Evolutionary conservation across 2,329 filamentous ascomycete genomes (phyloP).

Genomic region (Aspergillus amoenus): DNA sequence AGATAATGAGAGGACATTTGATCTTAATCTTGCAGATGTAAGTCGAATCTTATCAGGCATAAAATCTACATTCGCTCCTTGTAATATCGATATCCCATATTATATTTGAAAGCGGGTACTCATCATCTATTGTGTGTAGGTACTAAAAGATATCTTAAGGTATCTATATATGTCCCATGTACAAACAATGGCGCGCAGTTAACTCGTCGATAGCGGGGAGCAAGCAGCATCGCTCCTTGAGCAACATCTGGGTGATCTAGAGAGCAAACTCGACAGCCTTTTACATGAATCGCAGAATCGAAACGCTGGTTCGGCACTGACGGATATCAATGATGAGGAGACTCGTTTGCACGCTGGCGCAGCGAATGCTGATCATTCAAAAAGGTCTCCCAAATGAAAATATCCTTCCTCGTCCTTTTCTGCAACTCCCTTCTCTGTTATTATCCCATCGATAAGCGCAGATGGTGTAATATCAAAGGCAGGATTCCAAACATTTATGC

Average conservation of each 20-base stretch:
- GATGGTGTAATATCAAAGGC: constrained; percentile 94
- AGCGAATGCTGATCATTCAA: constrained; percentile 12
- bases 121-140: not conserved
- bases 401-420: constrained; percentile 70
- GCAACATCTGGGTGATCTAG: constrained; percentile 53
- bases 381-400: constrained; percentile 58
- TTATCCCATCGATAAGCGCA: constrained; percentile 84
- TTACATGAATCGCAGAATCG: constrained; percentile 4
- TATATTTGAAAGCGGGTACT: not conserved
- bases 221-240: constrained; percentile 56
- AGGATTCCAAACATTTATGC: constrained; percentile 91
- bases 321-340: not conserved
- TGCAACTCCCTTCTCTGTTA: constrained; percentile 87
- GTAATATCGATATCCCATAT: not conserved
- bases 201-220: constrained; percentile 47
- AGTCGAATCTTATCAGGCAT: not conserved
- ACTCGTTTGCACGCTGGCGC: not conserved
- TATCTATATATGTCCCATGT: not conserved
- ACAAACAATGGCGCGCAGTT: not conserved
- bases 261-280: constrained; percentile 49
- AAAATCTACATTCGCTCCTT: not conserved
- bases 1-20: not conserved
- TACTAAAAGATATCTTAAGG: constrained; percentile 11
- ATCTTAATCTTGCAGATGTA: not conserved
- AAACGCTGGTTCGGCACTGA: not conserved